phyloP scores from a whole-genome alignment of 2,329 filamentous ascomycete genomes.

The Xylaria sp. region DNA sequence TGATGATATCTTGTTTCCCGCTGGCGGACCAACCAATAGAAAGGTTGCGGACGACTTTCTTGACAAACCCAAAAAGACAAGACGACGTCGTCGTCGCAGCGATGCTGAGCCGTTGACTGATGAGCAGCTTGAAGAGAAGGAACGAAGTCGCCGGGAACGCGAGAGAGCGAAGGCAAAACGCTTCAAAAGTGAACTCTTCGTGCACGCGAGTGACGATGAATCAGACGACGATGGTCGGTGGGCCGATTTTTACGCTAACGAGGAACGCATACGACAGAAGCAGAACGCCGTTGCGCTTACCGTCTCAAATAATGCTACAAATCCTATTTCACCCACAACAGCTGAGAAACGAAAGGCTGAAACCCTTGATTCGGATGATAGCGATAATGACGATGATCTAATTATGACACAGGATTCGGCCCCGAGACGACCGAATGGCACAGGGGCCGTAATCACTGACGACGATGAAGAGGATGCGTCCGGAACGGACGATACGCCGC shows the following conservation, averaged over 20 bases:
- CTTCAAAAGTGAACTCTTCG: constrained; percentile 85
- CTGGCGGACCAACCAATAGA: constrained; percentile 70
- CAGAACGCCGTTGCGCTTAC: constrained; percentile 51
- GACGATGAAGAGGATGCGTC: constrained; percentile 42
- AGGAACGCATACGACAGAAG: constrained; percentile 71
- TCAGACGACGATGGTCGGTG: constrained; percentile 74
- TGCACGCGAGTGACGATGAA: constrained; percentile 88
- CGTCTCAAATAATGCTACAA: constrained; percentile 32
- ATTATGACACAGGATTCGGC: constrained; percentile 40
- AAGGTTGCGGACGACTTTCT: constrained; percentile 62
- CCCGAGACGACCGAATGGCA: constrained; percentile 7
- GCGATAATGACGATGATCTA: constrained; percentile 47
- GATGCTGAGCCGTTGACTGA: constrained; percentile 63
- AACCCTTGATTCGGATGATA: constrained; percentile 43
- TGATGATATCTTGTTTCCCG: constrained; percentile 72
- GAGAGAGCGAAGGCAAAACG: constrained; percentile 80
- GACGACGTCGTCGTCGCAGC: constrained; percentile 64
- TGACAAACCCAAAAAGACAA: constrained; percentile 68
- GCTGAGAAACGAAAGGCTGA: constrained; percentile 46
- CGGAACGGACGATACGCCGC: constrained; percentile 51
- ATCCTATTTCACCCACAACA: constrained; percentile 29
- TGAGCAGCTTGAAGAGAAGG: constrained; percentile 71
- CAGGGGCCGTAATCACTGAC: constrained; percentile 13
- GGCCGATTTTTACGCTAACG: constrained; percentile 78
- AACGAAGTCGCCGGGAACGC: constrained; percentile 69